phyloP scores from a whole-genome alignment of 2,329 filamentous ascomycete genomes.

The Colletotrichum sp. region DNA sequence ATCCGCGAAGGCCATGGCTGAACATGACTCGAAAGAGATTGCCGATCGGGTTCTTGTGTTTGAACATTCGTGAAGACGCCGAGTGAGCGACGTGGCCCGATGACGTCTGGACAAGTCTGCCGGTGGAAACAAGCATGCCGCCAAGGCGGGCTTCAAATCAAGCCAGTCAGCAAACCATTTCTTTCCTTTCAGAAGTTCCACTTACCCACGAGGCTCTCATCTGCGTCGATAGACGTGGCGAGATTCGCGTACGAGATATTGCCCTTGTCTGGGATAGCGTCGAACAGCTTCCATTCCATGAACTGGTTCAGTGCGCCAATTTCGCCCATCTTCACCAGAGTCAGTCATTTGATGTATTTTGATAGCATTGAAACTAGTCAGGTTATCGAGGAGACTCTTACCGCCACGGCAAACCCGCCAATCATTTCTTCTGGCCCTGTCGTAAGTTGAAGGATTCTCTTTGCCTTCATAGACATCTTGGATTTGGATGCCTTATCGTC shows the following conservation, averaged over 20 bases:
- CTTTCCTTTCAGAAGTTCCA: neutral
- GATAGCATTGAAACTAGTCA: neutral
- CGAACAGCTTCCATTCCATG: slow-evolving; percentile 30
- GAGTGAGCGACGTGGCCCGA: neutral
- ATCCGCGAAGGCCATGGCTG: slow-evolving; percentile 6
- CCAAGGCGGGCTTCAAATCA: neutral
- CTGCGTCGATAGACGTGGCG: slow-evolving; percentile 21
- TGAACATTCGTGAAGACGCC: neutral
- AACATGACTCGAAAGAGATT: slow-evolving; percentile 10
- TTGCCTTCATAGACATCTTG: neutral
- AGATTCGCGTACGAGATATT: slow-evolving; percentile 26
- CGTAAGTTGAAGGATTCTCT: neutral
- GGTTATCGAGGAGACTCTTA: neutral
- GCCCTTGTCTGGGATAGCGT: slow-evolving; percentile 26
- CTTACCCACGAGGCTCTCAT: slow-evolving; percentile 26
- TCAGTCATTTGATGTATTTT: neutral
- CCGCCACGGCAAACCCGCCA: neutral
- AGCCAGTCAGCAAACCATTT: neutral
- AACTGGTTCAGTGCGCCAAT: slow-evolving; percentile 22
- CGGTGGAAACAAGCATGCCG: neutral
- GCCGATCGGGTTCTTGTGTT: neutral
- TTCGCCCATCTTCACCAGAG: neutral
- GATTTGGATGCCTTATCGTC: neutral
- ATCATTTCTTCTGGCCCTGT: neutral
- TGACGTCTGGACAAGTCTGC: neutral